phyloP scores from a whole-genome alignment of 345 rosid genomes.

The Ricinus communis region DNA sequence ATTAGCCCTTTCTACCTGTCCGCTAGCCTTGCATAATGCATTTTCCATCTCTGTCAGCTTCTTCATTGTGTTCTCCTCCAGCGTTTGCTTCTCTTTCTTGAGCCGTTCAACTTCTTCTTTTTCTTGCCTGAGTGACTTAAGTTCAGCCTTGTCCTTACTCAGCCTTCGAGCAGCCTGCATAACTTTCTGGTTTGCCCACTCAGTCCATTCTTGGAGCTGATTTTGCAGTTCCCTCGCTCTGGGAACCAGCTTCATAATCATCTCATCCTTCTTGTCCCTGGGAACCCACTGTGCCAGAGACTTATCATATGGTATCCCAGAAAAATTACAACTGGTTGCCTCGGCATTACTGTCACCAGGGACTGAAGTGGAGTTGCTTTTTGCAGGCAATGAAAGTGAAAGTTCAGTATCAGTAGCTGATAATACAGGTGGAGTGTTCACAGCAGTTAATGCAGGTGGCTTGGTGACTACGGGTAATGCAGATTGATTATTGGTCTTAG shows the following conservation, averaged over 20 bases:
- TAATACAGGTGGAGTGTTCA: slow-evolving; percentile 30
- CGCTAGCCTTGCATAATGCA: slow-evolving; percentile 73
- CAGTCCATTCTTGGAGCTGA: slow-evolving; percentile 88
- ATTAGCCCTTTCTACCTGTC: slow-evolving; percentile 75
- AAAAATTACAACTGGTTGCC: slow-evolving; percentile 30
- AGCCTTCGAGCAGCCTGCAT: slow-evolving; percentile 94
- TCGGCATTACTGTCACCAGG: slow-evolving; percentile 39
- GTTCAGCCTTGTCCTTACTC: slow-evolving; percentile 76
- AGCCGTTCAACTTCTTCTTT: slow-evolving; percentile 82
- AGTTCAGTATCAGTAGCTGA: slow-evolving; percentile 56
- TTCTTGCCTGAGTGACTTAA: slow-evolving; percentile 79
- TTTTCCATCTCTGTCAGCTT: slow-evolving; percentile 85
- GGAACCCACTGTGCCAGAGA: slow-evolving; percentile 45
- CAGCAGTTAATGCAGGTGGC: slow-evolving; percentile 29
- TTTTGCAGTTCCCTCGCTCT: slow-evolving; percentile 50
- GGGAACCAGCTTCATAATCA: slow-evolving; percentile 54
- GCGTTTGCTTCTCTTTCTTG: slow-evolving; percentile 72
- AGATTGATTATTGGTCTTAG: slow-evolving; percentile 29
- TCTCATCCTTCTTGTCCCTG: slow-evolving; percentile 56
- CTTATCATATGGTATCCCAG: slow-evolving; percentile 48
- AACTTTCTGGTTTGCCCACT: slow-evolving; percentile 96
- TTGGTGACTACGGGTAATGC: slow-evolving; percentile 22
- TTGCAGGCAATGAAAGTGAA: slow-evolving; percentile 55
- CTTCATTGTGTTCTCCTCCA: slow-evolving; percentile 79
- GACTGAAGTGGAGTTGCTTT: slow-evolving; percentile 38